Base-by-base conservation (phyloP, 2,329 filamentous ascomycete species). In the Penicillium rolfsii region DNA sequence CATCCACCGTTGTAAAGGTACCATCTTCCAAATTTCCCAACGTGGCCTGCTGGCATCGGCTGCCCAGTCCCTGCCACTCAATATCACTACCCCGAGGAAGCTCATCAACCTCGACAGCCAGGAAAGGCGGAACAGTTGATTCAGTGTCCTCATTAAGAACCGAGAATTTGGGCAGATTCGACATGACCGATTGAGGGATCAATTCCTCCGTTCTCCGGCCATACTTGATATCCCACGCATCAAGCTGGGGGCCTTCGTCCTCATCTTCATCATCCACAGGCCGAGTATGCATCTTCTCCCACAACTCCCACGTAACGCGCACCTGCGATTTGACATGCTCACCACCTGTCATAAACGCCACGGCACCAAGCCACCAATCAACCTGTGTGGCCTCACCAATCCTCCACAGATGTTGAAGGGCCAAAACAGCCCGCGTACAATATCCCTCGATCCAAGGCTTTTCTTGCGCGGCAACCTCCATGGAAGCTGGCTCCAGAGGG, bases 321-420 rank as follows among this genome's bases (percentile, higher is more conserved):
- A 79, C 81, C 54, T 74, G 74, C 3, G 67, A 65, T 48, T 70
- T 64, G n/a, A 74, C 69, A 5, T 73, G 62, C 22, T 72, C 70
- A n/a, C 66, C 65, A 3, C 73, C 73, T 3, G 87, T 82, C 59
- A 96, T 83, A 72, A 92, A 96, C 0, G 88, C 91, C 52, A 96
- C 86, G 1, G 85, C 89, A 62, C 87, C 89, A 4, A 85, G 84
- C 89, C 91, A 96, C 81, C 87, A 89, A 58, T 86, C 82, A 3
- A 96, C 87, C 57, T 86, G 81, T 81, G 89, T 89, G 43, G 89
- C 88, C 46, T 82, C 75, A 0, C 88, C 93, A 55, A 99, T 89
- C 41, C 94, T 87, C 87, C 89, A 93, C 26, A 98, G 84, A 75
- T 98, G 94, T 75, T 99, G 95, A 12, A 98, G 81, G 1, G 93